Base-by-base conservation (phyloP, 1,139 yeast genomes). In the Suhomyces taliae region DNA sequence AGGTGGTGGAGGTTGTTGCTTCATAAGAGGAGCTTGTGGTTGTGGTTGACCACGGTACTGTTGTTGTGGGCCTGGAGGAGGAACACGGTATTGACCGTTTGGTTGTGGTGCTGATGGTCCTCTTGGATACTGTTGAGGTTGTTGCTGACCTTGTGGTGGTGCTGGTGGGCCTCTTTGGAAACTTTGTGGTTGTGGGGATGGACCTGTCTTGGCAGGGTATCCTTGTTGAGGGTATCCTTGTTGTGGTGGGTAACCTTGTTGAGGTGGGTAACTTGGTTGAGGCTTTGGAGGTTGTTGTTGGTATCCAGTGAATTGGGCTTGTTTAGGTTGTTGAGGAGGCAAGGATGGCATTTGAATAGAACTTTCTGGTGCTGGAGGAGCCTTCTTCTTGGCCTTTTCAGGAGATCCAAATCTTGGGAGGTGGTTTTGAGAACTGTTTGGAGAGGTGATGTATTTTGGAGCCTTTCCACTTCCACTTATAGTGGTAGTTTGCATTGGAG, bases 381-480 rank as follows among this genome's bases (percentile, higher is more conserved):
- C 19, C 27, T 15, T 36, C 19, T 26, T 36, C 26, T 37, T 35
- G 31, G 14, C 36, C 32, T 35, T 48, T 12, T 52, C 53, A 19
- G 52, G 53, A 4, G 50, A 45, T 11, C 37, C 34, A 39, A 58
- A 59, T 9, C 52, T 46, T 26, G 62, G 61, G 1, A 57, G 29
- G 37, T 61, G 64, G 49, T 70, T 70, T 51, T 70, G 76, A 7
- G 70, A 57, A 34, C 58, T 57, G 50, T 67, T 70, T 14, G 76
- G 77, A 11, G 74, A 67, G 8, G 65, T 57, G 36, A 71, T 72
- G 41, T 63, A 66, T 46, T 66, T 61, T 12, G 76, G 76, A 49
- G 58, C 66, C 34, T 55, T 42, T 9, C 49, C 46, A 29, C 32
- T 29, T 29, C 32, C 32, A 29, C 32, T 29, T 11, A 29, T 6